Conservation (phyloP, 2,329 filamentous ascomycete genomes). For the Pyrenophora seminiperda region DNA sequence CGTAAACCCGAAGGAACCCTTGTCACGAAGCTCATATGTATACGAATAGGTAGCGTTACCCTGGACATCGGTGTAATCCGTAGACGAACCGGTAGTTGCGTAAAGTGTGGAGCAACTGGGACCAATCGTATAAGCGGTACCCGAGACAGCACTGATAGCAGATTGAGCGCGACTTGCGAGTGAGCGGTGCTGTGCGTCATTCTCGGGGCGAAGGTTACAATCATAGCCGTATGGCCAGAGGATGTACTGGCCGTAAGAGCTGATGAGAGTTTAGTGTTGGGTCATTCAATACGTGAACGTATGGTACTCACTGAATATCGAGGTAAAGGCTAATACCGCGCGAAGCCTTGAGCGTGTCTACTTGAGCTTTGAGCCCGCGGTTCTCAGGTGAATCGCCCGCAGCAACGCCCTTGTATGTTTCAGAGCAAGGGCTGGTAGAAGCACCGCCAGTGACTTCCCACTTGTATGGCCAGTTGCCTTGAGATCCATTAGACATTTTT, state of each 20-base stretch:
- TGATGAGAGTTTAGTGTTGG: too few species aligned
- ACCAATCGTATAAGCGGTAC: constrained; percentile 52
- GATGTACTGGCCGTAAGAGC: constrained; percentile 41
- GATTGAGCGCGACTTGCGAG: constrained; percentile 56
- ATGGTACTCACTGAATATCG: constrained; percentile 64
- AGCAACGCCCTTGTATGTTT: constrained; percentile 45
- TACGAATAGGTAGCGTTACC: constrained; percentile 53
- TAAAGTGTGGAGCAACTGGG: constrained; percentile 66
- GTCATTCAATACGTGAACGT: neutral
- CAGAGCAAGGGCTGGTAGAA: constrained; percentile 46
- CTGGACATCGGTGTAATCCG: constrained; percentile 53
- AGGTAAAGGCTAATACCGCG: constrained; percentile 65
- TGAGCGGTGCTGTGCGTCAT: constrained; percentile 56
- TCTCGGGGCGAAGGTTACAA: constrained; percentile 55
- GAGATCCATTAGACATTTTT: neutral
- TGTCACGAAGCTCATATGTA: constrained; percentile 57
- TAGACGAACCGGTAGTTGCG: constrained; percentile 54
- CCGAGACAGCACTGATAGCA: constrained; percentile 62
- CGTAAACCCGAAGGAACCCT: constrained; percentile 55
- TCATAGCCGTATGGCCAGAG: constrained; percentile 63
- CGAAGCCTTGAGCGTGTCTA: constrained; percentile 45
- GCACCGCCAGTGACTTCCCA: constrained; percentile 44
- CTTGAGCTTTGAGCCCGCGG: constrained; percentile 51
- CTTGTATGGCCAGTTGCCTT: constrained; percentile 46
- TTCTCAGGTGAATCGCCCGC: constrained; percentile 44